These are phyloP conservation scores for Neofusicoccum sp. DNA, from an alignment of 2,329 filamentous ascomycete species.

Conservation along the genomic window DNA sequence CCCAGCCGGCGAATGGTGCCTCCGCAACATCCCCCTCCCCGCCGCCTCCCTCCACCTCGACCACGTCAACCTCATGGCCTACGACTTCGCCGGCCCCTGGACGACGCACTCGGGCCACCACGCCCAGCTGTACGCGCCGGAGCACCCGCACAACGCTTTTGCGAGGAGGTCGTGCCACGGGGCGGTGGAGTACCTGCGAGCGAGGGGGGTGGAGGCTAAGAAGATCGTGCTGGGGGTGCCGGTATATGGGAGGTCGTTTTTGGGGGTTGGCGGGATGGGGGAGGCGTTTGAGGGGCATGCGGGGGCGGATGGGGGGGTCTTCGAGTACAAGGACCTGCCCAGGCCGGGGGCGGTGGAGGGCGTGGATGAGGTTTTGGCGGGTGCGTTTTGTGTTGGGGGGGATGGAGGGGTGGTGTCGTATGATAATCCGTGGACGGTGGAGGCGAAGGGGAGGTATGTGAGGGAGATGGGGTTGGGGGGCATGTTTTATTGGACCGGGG, in stretches of 20 bases:
- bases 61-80: constrained; percentile 76
- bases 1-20: constrained; percentile 65
- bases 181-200: constrained; percentile 66
- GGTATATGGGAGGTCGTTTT: constrained; percentile 74
- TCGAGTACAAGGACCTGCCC: constrained; percentile 74
- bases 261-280: constrained; percentile 64
- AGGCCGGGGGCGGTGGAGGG: constrained; percentile 62
- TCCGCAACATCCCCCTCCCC: constrained; percentile 69
- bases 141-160: constrained; percentile 56
- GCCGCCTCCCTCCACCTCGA: constrained; percentile 68
- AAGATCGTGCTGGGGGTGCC: constrained; percentile 79
- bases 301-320: constrained; percentile 64
- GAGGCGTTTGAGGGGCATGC: constrained; percentile 57
- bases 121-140: constrained; percentile 69
- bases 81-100: constrained; percentile 78
- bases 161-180: constrained; percentile 61
- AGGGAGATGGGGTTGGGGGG: constrained; percentile 72
- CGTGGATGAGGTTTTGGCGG: constrained; percentile 67
- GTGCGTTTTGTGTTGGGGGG: constrained; percentile 60
- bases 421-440: constrained; percentile 75
- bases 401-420: constrained; percentile 80
- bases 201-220: constrained; percentile 65
- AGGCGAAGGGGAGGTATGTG: constrained; percentile 73
- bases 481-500: constrained; percentile 54
- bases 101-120: constrained; percentile 70